These are phyloP conservation scores for Heliocybe sulcata DNA, from an alignment of 1,284 basidiomycete species.

Conservation along the genomic window DNA sequence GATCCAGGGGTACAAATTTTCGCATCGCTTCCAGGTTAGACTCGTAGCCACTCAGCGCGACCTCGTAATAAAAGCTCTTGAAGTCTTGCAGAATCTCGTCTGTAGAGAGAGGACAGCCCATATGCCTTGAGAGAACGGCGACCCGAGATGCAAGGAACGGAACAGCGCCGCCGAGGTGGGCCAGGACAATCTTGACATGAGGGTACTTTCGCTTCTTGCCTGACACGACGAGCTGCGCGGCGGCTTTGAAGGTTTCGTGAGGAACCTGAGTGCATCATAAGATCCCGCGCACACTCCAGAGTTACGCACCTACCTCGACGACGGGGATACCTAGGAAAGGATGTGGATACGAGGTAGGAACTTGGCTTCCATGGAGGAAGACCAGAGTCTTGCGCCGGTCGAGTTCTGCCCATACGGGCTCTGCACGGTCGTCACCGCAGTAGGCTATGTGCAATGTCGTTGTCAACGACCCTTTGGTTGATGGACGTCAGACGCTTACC, in stretches of 20 bases:
- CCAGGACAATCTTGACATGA: slow-evolving; percentile 53
- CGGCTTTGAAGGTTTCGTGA: slow-evolving; percentile 73
- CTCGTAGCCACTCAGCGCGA: slow-evolving; percentile 51
- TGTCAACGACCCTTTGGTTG: background rate
- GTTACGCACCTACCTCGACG: slow-evolving; percentile 39
- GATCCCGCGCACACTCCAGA: background rate
- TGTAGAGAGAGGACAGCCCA: slow-evolving; percentile 53
- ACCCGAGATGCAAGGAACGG: slow-evolving; percentile 57
- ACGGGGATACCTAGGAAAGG: slow-evolving; percentile 57
- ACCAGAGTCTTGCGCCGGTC: slow-evolving; percentile 48
- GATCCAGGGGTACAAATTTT: slow-evolving; percentile 36
- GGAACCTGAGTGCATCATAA: slow-evolving; percentile 38
- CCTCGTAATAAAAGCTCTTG: slow-evolving; percentile 63
- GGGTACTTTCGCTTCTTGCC: slow-evolving; percentile 56
- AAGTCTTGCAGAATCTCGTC: slow-evolving; percentile 63
- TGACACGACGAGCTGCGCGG: slow-evolving; percentile 64
- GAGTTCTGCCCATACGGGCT: slow-evolving; percentile 61
- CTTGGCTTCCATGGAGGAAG: slow-evolving; percentile 65
- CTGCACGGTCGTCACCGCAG: slow-evolving; percentile 53
- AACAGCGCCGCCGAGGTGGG: slow-evolving; percentile 61
- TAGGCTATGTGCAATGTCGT: slow-evolving; percentile 38
- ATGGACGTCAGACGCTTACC: background rate
- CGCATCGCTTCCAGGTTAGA: slow-evolving; percentile 42
- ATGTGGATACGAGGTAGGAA: slow-evolving; percentile 54
- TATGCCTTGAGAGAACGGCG: slow-evolving; percentile 54